Conservation (phyloP, 495 filamentous ascomycete genomes). For the Neurospora sp. region DNA sequence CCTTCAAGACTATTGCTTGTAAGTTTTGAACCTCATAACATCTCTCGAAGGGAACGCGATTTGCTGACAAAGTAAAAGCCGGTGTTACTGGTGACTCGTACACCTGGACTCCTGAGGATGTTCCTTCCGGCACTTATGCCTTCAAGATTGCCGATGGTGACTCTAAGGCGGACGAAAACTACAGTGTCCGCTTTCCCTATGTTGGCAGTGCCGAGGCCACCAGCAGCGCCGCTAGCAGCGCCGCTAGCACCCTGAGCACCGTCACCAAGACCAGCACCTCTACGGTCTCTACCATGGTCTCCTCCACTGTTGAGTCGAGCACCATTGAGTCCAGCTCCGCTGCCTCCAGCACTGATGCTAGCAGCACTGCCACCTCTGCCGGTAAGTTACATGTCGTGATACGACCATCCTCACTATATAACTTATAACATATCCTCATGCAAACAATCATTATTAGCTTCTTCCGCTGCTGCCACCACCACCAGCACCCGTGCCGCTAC, state of each 20-base stretch:
- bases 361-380: constrained; percentile 3
- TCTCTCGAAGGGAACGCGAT: not conserved
- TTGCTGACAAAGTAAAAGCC: constrained; percentile 17
- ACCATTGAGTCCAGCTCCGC: constrained; percentile 5
- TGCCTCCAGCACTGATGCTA: constrained; percentile 5
- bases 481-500: not conserved
- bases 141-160: constrained; percentile 27
- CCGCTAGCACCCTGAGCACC: constrained; percentile 16
- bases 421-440: not conserved
- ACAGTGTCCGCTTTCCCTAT: constrained; percentile 27
- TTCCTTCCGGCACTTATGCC: constrained; percentile 33
- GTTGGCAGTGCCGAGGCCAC: constrained; percentile 16
- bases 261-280: constrained; percentile 11
- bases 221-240: constrained; percentile 13
- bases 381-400: not conserved
- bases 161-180: constrained; percentile 26
- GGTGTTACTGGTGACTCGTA: constrained; percentile 20
- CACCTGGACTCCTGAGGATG: constrained; percentile 23
- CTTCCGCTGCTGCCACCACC: constrained; percentile 1
- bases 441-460: not conserved
- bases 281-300: constrained; percentile 3
- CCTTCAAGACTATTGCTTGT: constrained; percentile 25
- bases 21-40: constrained; percentile 2
- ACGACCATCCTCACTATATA: not conserved
- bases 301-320: constrained; percentile 11